phyloP scores from a whole-genome alignment of 169 alveolate genomes.

The Plasmodium falciparum region DNA sequence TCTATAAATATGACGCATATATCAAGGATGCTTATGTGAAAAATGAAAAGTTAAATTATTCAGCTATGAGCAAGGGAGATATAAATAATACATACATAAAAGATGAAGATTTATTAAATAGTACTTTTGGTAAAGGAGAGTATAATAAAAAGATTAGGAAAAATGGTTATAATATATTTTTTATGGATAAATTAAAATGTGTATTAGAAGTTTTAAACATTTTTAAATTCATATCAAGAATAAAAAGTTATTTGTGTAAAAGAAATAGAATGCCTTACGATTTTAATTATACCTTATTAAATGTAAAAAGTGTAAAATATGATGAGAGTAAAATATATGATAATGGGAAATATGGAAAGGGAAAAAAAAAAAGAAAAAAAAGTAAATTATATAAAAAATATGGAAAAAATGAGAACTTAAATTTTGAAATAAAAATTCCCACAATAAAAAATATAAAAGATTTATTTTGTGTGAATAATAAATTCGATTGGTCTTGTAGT shows the following conservation, averaged over 20 bases:
- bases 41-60: too few species aligned
- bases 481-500: too few species aligned
- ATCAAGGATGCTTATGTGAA: too few species aligned
- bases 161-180: background rate
- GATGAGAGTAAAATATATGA: constrained; percentile 6
- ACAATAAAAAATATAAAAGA: constrained; percentile 19
- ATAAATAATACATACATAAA: too few species aligned
- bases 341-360: constrained; percentile 14
- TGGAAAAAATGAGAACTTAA: constrained; percentile 2
- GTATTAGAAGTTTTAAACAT: constrained; percentile 14
- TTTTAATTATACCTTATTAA: constrained; percentile 39
- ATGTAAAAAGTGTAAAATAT: constrained; percentile 8
- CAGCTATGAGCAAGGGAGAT: too few species aligned
- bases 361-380: constrained; percentile 8
- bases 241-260: constrained; percentile 21
- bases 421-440: constrained; percentile 20
- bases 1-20: too few species aligned
- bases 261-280: constrained; percentile 8
- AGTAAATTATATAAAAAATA: constrained; percentile 2
- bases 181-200: constrained; percentile 9
- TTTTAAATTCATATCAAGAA: constrained; percentile 24
- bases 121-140: background rate
- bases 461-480: background rate
- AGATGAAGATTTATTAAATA: too few species aligned
- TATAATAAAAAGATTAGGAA: background rate